Base-by-base conservation (phyloP, 352 stramenopile species). In the Globisporangium cystogenes region DNA sequence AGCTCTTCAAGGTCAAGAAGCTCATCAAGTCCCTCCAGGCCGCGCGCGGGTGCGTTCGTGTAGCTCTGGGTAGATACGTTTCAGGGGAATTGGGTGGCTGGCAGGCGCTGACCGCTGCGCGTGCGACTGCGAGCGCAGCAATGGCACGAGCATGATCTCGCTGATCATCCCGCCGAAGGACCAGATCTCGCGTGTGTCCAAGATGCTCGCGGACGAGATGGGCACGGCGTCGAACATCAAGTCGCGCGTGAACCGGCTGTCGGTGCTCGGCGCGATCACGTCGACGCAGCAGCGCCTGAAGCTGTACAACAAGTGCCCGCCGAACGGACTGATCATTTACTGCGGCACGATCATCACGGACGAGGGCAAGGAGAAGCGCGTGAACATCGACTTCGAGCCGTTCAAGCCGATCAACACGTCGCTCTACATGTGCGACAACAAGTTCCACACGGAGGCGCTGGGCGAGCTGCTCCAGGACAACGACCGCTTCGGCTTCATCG, bases 1-100 rank as follows among this genome's bases (percentile, higher is more conserved):
- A 99, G 76, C 98, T 99, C 59, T 99, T 98, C 87, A 99, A 99
- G 78, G 93, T 99, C 33, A 99, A 99, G 86, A 99, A 99, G 86
- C 90, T 99, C 33, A 99, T 99, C 74, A 99, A 99, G 75, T 99
- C 93, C 57, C 90, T 99, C 20, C 76, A 93, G 61, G 74, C 74
- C 40, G 85, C 85, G 41, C 70, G 80, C 42, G 86, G 82, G 65
- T 90, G 87, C 62, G 79, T 93, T 21, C 15, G 0, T 39, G 33
- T 39, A 39, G 33, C n/a, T n/a, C n/a, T n/a, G n/a, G n/a, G n/a
- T n/a, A n/a, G n/a, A n/a, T n/a, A n/a, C n/a, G n/a, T n/a, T n/a
- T n/a, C n/a, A 8, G 29, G 11, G 8, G 8, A 12, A 35, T 35
- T 35, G 29, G 7, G 62, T 20, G 5, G 33, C 23, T 20, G 2